phyloP scores from a whole-genome alignment of 805 yeast genomes.

The Monosporozyma servazzii region DNA sequence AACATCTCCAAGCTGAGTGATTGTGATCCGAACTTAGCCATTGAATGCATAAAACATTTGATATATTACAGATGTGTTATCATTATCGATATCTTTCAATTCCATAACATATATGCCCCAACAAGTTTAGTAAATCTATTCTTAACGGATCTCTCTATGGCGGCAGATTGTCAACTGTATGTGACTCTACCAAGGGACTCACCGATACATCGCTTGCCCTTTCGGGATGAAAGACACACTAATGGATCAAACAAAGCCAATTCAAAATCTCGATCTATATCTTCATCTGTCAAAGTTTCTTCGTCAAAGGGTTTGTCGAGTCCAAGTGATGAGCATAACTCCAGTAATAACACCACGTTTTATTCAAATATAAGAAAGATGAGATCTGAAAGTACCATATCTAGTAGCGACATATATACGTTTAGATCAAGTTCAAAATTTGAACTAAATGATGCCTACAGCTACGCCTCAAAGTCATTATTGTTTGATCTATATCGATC shows the following conservation, averaged over 20 bases:
- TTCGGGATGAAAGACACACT: slow-evolving; percentile 10
- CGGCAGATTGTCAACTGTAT: slow-evolving; percentile 78
- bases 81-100: slow-evolving; percentile 81
- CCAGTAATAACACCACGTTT: not conserved
- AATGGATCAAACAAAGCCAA: not conserved
- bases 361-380: slow-evolving; percentile 2
- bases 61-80: slow-evolving; percentile 83
- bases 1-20: slow-evolving; percentile 71
- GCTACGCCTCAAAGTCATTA: slow-evolving; percentile 52
- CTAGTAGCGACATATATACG: slow-evolving; percentile 8
- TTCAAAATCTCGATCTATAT: slow-evolving; percentile 2
- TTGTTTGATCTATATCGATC: slow-evolving; percentile 69
- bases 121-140: slow-evolving; percentile 69
- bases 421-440: not conserved
- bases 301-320: not conserved
- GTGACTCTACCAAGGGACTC: slow-evolving; percentile 41
- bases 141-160: slow-evolving; percentile 53
- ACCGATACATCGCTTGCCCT: slow-evolving; percentile 26
- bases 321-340: not conserved
- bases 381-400: slow-evolving; percentile 15
- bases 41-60: slow-evolving; percentile 83
- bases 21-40: slow-evolving; percentile 68
- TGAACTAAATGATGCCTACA: not conserved
- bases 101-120: slow-evolving; percentile 79
- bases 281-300: slow-evolving; percentile 3